Conservation (phyloP, 2,329 filamentous ascomycete species). For the Paraphaeosphaeria minitans region DNA sequence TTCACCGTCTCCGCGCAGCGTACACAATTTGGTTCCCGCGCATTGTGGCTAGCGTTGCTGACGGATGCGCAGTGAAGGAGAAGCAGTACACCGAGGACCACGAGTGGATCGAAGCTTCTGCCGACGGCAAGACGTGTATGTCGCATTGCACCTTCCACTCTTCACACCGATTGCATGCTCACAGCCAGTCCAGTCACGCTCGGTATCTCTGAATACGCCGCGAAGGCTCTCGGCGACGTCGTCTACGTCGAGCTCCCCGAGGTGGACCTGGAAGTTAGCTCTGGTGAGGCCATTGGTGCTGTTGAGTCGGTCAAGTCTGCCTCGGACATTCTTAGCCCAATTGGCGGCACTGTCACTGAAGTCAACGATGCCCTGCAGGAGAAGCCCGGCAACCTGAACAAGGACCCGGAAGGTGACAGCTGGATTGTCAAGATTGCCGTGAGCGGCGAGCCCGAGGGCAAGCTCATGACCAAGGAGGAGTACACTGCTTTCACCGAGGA, state of each 20-base stretch:
- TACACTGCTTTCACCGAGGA: constrained; percentile 78
- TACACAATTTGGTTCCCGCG: constrained; percentile 22
- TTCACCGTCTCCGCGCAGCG: constrained; percentile 46
- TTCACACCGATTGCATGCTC: constrained; percentile 12
- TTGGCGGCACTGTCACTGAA: constrained; percentile 75
- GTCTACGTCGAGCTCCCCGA: constrained; percentile 95
- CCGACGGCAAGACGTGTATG: constrained; percentile 78
- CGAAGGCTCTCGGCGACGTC: constrained; percentile 90
- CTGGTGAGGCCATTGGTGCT: constrained; percentile 86
- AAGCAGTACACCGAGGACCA: constrained; percentile 97
- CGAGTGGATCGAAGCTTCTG: constrained; percentile 93
- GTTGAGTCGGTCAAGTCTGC: constrained; percentile 99
- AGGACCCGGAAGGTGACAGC: constrained; percentile 84
- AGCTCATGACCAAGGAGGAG: constrained; percentile 74
- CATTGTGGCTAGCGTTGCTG: constrained; percentile 17
- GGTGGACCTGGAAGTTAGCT: constrained; percentile 67
- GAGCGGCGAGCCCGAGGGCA: constrained; percentile 63
- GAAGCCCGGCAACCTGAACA: constrained; percentile 86
- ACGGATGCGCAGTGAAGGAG: constrained; percentile 57
- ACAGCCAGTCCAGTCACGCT: constrained; percentile 59
- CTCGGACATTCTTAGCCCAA: constrained; percentile 93
- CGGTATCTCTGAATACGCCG: constrained; percentile 90
- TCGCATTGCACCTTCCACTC: constrained; percentile 1
- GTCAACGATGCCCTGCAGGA: constrained; percentile 79
- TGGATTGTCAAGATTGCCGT: constrained; percentile 93